A percentile compares a stretch with the other conserved stretches of the same genome.
phyloP scores from a whole-genome alignment of 129 eudicot species.

The Ambrosia trifida region DNA sequence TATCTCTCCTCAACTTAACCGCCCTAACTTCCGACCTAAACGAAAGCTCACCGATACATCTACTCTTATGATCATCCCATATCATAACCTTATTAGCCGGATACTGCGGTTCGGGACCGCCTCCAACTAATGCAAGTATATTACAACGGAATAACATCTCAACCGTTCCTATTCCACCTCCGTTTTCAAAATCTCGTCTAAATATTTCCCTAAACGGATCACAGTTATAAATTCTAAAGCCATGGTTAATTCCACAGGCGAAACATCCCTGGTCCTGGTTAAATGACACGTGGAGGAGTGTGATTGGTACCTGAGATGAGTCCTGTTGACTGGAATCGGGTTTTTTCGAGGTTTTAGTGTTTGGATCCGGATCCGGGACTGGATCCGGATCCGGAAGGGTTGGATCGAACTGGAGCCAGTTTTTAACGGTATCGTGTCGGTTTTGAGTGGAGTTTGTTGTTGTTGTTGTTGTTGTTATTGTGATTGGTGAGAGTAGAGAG shows the following conservation, averaged over 20 bases:
- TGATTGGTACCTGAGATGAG: conserved; percentile 20
- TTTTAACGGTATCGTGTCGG: conserved; percentile 16
- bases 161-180: conserved; percentile 76
- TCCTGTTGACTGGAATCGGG: conserved; percentile 9
- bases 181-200: conserved; percentile 71
- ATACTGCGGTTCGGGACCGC: conserved; percentile 82
- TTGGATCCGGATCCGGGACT: conserved; percentile 18
- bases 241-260: conserved; percentile 72
- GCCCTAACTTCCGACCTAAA: conserved; percentile 85
- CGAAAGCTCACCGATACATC: conserved; percentile 78
- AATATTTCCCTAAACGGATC: conserved; percentile 83
- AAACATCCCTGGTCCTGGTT: conserved; percentile 87
- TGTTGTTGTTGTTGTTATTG: conserved; percentile 10
- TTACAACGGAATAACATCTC: conserved; percentile 93
- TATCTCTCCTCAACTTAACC: conserved; percentile 66
- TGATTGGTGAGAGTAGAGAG: conserved; percentile 25
- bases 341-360: background rate
- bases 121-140: conserved; percentile 82
- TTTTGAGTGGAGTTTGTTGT: conserved; percentile 19
- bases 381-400: conserved; percentile 19
- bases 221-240: conserved; percentile 76
- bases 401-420: conserved; percentile 36
- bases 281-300: conserved; percentile 72
- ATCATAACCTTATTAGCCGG: conserved; percentile 84
- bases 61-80: conserved; percentile 87